Base-by-base conservation (phyloP, 106 monocot species). In the Phalaenopsis equestris region DNA sequence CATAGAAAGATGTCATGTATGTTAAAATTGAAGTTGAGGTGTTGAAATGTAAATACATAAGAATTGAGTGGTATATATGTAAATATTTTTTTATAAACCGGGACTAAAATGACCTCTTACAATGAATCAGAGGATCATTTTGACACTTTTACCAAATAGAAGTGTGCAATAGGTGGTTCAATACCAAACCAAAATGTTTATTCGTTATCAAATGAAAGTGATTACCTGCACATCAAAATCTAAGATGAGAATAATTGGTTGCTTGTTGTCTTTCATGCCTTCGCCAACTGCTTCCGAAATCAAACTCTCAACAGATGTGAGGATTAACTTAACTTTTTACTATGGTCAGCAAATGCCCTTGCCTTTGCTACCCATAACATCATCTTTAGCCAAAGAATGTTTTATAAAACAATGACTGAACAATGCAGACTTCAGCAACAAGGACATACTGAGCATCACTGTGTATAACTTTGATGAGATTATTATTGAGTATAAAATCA, bases 161-260 rank as follows among this genome's bases (percentile, higher is more conserved):
- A 30, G 30, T 30, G 30, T 30, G 30, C 30, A 30, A 30, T 30
- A 30, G 30, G 0, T 30, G 30, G 0, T 30, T 30, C 30, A 30
- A 65, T 23, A 8, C 6, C 1, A 6, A 65, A 23, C 6, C 0
- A 41, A 23, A 14, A 72, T 41, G 12, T 41, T 39, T 65, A 15
- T 39, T 72, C 7, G 15, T 3, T 41, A 72, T 15, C 72, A 15
- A 41, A 72, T 84, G 52, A 75, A 49, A 86, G 36, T 56, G 21
- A 78, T 85, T 47, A 95, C 93, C 89, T 95, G 93, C 45, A 95
- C 80, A 75, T 91, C 82, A 42, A 86, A 55, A 89, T 95, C 95
- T 72, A 95, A 86, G 45, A 93, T 84, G 42, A 95, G 79, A 65
- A 93, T 89, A 36, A 95, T 80, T 61, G 95, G 93, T 39, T 89